These are phyloP conservation scores for Glomus cerebriforme DNA, from an alignment of 192 early-diverging fungal genomes.

Conservation along the genomic window DNA sequence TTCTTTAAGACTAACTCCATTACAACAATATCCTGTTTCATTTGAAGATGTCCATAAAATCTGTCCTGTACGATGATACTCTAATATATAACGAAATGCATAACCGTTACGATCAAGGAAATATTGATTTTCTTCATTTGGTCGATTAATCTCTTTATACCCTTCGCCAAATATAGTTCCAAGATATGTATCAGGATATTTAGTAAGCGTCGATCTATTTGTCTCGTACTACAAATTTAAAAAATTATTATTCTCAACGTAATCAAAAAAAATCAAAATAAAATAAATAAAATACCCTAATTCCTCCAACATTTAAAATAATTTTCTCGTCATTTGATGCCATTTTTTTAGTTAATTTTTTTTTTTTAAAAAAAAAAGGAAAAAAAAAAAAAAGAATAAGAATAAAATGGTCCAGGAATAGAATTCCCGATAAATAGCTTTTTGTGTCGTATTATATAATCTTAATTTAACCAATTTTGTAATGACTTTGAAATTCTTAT, in stretches of 20 bases:
- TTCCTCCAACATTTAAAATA: slow-evolving; percentile 13
- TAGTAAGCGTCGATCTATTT: background rate
- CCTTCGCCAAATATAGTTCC: background rate
- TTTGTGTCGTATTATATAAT: no score
- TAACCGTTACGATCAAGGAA: slow-evolving; percentile 27
- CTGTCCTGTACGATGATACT: slow-evolving; percentile 24
- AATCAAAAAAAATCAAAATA: background rate
- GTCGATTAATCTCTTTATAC: background rate
- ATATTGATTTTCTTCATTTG: slow-evolving; percentile 9
- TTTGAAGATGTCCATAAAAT: background rate
- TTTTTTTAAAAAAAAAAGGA: background rate
- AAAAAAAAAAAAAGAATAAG: background rate
- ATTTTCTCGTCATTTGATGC: background rate
- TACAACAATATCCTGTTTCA: background rate
- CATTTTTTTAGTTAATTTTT: background rate
- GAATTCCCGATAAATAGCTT: no score
- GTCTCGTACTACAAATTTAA: slow-evolving; percentile 1
- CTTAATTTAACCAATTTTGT: no score
- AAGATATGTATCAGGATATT: slow-evolving; percentile 17
- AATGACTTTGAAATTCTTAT: no score
- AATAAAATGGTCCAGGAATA: no score
- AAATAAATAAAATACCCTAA: slow-evolving; percentile 7
- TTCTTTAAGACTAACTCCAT: background rate
- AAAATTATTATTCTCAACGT: no score
- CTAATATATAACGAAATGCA: slow-evolving; percentile 22